Evolutionary conservation across 1,139 yeast species (phyloP), one percentile per base, ranked within the genome.

Genomic region (Magnusiomyces fungicola): DNA sequence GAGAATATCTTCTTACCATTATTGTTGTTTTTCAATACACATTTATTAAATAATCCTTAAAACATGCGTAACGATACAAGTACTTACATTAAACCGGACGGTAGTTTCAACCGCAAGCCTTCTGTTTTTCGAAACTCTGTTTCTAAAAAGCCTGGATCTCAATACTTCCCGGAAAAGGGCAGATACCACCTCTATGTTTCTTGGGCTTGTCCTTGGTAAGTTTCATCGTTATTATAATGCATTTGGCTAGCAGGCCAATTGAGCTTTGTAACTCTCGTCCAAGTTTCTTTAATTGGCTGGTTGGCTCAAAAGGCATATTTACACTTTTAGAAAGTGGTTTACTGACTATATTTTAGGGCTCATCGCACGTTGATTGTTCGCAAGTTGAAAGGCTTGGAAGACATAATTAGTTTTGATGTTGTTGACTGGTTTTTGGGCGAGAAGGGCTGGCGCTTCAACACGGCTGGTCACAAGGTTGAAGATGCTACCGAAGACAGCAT

Each of bases 131-230:
- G 95, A 62, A 77, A 83, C 60, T 67, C 67, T 29, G 80, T 89
- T 53, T 78, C 87, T 1, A 56, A 72, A 2, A 76, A 76, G 46
- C 77, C 81, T 1, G 81, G 81, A 12, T 75, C 84, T 42, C 69
- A 74, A 54, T 83, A 81, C 61, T 71, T 80, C 18, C 85, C 96
- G 0, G 97, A 87, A 61, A 75, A 76, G 46, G 79, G 79, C 54
- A 75, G 97, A 60, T 90, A 90, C 65, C 96, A 90, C 68, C 76
- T 90, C 52, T 90, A 87, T 61, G 95, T 89, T 21, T 83, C 94
- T 0, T 71, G 73, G 48, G 96, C 96, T 1, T 90, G 97, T 68
- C 97, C 97, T 3, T 90, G 96, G 88, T 36, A 36, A 19, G 39
- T 19, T 16, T 9, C n/a, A 32, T n/a, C n/a, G n/a, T n/a, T n/a